Evolutionary conservation across 495 filamentous ascomycete genomes (phyloP), one percentile per base, ranked within the genome.

Genomic region (Staphylotrichum longicolle): DNA sequence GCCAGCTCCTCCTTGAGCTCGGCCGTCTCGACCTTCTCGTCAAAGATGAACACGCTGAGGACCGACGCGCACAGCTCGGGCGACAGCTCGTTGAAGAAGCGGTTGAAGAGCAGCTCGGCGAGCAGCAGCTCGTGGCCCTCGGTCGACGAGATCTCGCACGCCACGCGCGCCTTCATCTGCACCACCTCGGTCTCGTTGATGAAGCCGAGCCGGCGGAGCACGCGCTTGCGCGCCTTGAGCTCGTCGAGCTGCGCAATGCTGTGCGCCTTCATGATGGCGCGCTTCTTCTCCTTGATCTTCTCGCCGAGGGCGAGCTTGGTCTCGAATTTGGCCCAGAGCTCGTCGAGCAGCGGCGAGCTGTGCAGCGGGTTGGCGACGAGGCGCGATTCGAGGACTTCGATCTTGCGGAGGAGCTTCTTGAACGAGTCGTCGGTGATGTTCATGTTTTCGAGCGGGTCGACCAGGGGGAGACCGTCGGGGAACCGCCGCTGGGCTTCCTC

Each of bases 371-470:
- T 96, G 11, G 87, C 76, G 6, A 96, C 74, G n/a, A 98, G 78
- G 34, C 88, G 85, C n/a, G 92, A 91, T 72, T 98, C 95, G 7
- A 98, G 83, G 33, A 96, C 89, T 71, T 98, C 95, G 60, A 98
- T 96, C 85, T 96, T 98, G 65, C 93, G 85, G 10, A 97, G 85
- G 4, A 94, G 83, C 68, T 91, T 90, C 80, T 96, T 97, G 78
- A 98, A 98, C 0, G 84, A 85, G 5, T 94, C 90, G 71, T 98
- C 94, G 14, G 79, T 87, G 71, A 98, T 97, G 12, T 82, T 78
- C 94, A 98, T 97, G 68, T 95, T 89, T 69, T 98, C 92, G 54
- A 98, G 85, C 0, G 94, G 95, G 71, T 98, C 94, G 35, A 98
- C 72, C 7, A 91, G 74, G 11, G 94, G 86, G 54, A 98, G 75